Conservation (phyloP, 108 stramenopile species). For the Ochromonas danica region DNA sequence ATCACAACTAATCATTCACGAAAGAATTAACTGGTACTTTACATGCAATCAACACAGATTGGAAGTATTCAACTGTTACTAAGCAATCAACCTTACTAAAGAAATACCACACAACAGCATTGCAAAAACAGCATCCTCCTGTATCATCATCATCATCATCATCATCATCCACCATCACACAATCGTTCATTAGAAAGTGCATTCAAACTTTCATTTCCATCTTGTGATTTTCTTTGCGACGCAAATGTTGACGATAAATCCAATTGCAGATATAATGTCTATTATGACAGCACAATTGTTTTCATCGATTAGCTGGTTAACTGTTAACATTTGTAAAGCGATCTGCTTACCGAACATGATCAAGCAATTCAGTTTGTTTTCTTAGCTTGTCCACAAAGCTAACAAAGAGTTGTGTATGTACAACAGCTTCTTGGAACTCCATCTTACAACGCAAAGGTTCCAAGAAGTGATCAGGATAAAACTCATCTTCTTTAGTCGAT, state of each 20-base stretch:
- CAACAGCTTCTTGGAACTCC: constrained; percentile 29
- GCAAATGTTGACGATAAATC: not conserved
- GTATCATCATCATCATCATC: no score
- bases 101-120: no score
- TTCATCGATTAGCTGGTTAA: not conserved
- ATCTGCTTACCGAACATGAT: not conserved
- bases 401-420: constrained; percentile 32
- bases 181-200: no score
- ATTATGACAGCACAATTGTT: not conserved
- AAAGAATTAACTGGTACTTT: no score
- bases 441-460: constrained; percentile 4
- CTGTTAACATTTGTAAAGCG: not conserved
- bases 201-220: not conserved
- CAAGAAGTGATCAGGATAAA: constrained; percentile 21
- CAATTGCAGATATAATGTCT: not conserved
- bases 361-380: not conserved
- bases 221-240: not conserved
- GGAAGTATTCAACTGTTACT: no score
- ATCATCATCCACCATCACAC: no score
- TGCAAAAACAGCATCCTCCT: no score
- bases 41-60: no score
- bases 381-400: constrained; percentile 2
- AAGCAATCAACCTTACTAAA: no score
- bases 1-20: no score
- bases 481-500: not conserved